phyloP scores from a whole-genome alignment of 2,329 filamentous ascomycete genomes.

The Sporothrix pseudoabietina region DNA sequence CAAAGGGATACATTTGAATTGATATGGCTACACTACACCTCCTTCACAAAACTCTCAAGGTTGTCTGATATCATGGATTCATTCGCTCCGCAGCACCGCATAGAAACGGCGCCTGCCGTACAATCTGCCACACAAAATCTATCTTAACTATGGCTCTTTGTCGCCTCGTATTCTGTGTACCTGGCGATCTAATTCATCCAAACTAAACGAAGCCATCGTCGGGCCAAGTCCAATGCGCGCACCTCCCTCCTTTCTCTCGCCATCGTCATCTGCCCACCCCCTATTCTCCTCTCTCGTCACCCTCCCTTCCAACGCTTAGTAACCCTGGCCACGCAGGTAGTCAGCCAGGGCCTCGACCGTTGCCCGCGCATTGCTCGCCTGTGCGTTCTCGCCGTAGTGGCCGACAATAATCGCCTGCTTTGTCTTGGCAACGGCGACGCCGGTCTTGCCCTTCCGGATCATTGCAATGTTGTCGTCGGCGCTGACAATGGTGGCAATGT shows the following conservation, averaged over 20 bases:
- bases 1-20: background rate
- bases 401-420: conserved; percentile 84
- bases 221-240: conserved; percentile 9
- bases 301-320: conserved; percentile 55
- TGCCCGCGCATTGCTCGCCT: conserved; percentile 74
- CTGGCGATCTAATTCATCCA: conserved; percentile 13
- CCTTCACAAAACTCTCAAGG: background rate
- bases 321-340: conserved; percentile 78
- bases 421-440: conserved; percentile 82
- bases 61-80: conserved; percentile 17
- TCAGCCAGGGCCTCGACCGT: conserved; percentile 83
- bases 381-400: conserved; percentile 75
- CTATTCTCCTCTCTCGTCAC: background rate
- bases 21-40: too few relatives aligned
- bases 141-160: conserved; percentile 26
- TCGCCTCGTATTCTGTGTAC: conserved; percentile 21
- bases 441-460: conserved; percentile 63
- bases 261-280: background rate
- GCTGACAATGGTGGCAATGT: conserved; percentile 68
- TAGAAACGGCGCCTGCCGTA: background rate
- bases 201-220: background rate
- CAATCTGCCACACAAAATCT: conserved; percentile 25
- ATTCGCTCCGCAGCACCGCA: conserved; percentile 1
- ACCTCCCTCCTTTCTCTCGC: background rate
- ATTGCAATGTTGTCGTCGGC: conserved; percentile 55